A percentile compares a stretch with the other conserved stretches of the same genome.
phyloP scores from a whole-genome alignment of 495 filamentous ascomycete genomes.

The Oidiodendron maius region DNA sequence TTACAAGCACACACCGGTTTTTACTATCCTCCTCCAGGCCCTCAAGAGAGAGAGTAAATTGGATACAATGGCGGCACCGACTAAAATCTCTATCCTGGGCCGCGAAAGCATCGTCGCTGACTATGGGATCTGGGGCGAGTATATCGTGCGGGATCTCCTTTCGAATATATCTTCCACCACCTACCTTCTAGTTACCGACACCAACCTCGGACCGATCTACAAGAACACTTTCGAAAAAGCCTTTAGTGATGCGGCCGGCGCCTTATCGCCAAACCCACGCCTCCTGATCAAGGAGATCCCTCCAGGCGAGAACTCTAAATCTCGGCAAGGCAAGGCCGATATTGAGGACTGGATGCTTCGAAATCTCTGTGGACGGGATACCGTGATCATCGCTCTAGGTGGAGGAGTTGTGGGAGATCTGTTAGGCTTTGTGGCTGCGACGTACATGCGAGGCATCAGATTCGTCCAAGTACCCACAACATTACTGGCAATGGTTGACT shows the following conservation, averaged over 20 bases:
- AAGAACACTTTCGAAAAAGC: slow-evolving; percentile 64
- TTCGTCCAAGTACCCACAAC: slow-evolving; percentile 97
- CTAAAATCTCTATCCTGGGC: slow-evolving; percentile 46
- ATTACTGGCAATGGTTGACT: slow-evolving; percentile 95
- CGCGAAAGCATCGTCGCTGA: slow-evolving; percentile 83
- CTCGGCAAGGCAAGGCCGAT: slow-evolving; percentile 83
- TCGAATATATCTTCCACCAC: slow-evolving; percentile 73
- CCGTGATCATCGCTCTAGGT: slow-evolving; percentile 90
- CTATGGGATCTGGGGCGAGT: slow-evolving; percentile 81
- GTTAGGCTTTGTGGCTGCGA: slow-evolving; percentile 94
- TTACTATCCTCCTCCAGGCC: no score
- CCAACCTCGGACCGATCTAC: slow-evolving; percentile 82
- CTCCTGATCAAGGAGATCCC: slow-evolving; percentile 82
- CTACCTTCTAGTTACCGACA: slow-evolving; percentile 94
- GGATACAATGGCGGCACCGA: no score
- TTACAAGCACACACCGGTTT: no score
- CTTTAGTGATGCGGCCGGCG: slow-evolving; percentile 51
- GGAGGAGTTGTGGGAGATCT: slow-evolving; percentile 97
- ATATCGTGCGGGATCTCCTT: slow-evolving; percentile 77
- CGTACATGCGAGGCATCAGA: slow-evolving; percentile 95
- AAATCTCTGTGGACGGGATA: slow-evolving; percentile 87
- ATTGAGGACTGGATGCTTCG: slow-evolving; percentile 97
- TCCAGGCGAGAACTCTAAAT: slow-evolving; percentile 90
- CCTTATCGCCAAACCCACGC: slow-evolving; percentile 47
- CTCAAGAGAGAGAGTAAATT: no score